Evolutionary conservation across 2,329 filamentous ascomycete genomes (phyloP), one percentile per base, ranked within the genome.

Genomic region (Sarocladiaceae sp.): DNA sequence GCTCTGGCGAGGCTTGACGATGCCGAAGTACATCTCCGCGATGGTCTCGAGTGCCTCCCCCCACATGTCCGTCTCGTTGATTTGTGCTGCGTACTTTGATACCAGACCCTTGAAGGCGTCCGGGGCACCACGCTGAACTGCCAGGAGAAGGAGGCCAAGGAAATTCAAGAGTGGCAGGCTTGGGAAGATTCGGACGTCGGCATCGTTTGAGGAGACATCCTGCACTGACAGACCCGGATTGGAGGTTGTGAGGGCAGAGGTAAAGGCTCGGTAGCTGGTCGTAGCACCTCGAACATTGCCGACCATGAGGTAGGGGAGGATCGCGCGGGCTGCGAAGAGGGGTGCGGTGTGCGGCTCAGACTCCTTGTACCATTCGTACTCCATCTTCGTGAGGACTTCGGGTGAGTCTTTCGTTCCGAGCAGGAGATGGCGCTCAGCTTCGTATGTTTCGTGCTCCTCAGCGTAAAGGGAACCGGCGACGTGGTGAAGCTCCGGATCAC

Each of bases 11-110:
- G 92, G 93, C 64, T 91, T 86, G 73, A 85, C 82, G 66, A 99
- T 95, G 31, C 85, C 85, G 72, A 99, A 99, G 75, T 97, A 99
- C 83, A 96, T 92, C 74, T 99, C 93, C 47, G 88, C 93, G 61
- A 99, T 86, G 68, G 90, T 85, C 60, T 91, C 87, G 55, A 99
- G 73, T 22, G 90, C 80, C 65, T 90, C 91, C 29, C 84, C 82
- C 93, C 93, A 97, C 12, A 79, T 77, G 4, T 82, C 82, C 1
- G 84, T 76, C 60, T 97, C 93, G 61, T 84, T 84, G 54, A 97
- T 79, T 62, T 96, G 83, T 5, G 76, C 68, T 33, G 84, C 82
- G 69, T 97, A 99, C 65, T 96, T 94, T 55, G 79, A 82, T 60
- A 86, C 83, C 59, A 99, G 74, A 67, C 92, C 87, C 63, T 84